Base-by-base conservation (phyloP, 2,329 filamentous ascomycete genomes). In the Rhynchosporium graminicola region DNA sequence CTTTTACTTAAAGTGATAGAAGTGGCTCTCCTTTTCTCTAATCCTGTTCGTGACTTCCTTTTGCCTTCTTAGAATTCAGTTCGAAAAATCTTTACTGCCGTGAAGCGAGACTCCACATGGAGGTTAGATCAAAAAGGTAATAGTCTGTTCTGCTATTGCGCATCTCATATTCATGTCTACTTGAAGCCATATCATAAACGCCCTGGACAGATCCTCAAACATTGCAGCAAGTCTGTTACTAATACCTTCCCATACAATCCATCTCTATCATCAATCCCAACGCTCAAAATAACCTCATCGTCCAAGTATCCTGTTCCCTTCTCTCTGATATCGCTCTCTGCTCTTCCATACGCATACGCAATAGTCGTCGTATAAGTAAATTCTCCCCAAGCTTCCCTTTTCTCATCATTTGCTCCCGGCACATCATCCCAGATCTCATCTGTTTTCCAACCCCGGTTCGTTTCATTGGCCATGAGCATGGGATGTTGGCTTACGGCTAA, bases 151-250 rank as follows among this genome's bases (percentile, higher is more conserved):
- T 48, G 7, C 26, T 29, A 48, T 2, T 46, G 6, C 3, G 7
- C n/a, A 20, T 48, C 20, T 29, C 9, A 9, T 3, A 10, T 48
- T 31, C 15, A 10, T 36, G 9, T 36, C 33, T 4, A 13, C 20
- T 6, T 8, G 2, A 48, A 26, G 2, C 1, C 28, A 48, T n/a
- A 38, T 54, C 36, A 56, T 8, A 6, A 45, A 10, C 63, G 43
- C 56, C 87, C 87, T 65, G 90, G 90, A 67, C 76, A 77, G 59
- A 74, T 66, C 47, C 72, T 74, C 68, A 77, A 60, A 69, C 76
- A 77, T 57, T 70, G 66, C 58, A 77, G 64, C 48, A 77, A 62
- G 33, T 75, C 73, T 9, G 67, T 63, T 1, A 72, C 74, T 60
- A 67, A 68, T 36, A 74, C 71, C 54, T 67, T 71, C 15, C 70